Percentiles rank a stretch among this genome's conserved stretches.
phyloP scores from a whole-genome alignment of 495 filamentous ascomycete species.

The Aspergillus leporis region DNA sequence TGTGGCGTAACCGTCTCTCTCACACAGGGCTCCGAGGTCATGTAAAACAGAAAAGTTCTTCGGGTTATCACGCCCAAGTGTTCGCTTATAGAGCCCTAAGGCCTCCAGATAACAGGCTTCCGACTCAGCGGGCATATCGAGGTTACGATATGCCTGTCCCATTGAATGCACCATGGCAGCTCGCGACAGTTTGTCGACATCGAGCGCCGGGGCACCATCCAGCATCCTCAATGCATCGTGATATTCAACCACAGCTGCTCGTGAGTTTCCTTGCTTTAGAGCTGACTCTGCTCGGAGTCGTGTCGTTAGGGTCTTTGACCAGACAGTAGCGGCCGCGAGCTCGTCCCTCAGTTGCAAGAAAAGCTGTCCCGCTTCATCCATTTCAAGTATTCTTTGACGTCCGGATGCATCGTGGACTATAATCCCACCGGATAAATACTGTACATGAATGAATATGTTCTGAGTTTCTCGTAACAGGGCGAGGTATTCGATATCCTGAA shows the following conservation, averaged over 20 bases:
- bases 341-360: conserved; percentile 28
- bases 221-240: conserved; percentile 28
- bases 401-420: conserved; percentile 33
- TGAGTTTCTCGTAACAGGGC: conserved; percentile 22
- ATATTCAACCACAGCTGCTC: conserved; percentile 26
- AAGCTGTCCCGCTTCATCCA: conserved; percentile 31
- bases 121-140: conserved; percentile 26
- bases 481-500: conserved; percentile 22
- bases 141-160: conserved; percentile 27
- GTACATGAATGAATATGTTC: conserved; percentile 28
- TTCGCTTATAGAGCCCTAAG: conserved; percentile 28
- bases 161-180: conserved; percentile 28
- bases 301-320: conserved; percentile 19
- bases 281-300: conserved; percentile 23
- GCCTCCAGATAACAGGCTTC: conserved; percentile 31
- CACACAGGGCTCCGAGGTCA: conserved; percentile 30
- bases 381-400: conserved; percentile 29
- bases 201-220: conserved; percentile 22
- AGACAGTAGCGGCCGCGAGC: conserved; percentile 15
- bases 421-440: conserved; percentile 26
- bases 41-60: conserved; percentile 30
- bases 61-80: conserved; percentile 28
- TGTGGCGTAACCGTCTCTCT: conserved; percentile 32
- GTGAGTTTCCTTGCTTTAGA: conserved; percentile 22
- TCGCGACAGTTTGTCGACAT: conserved; percentile 25